A percentile compares a stretch with the other conserved stretches of the same genome.
phyloP scores from a whole-genome alignment of 257 asterid genomes.

The Hygrophila difformis region DNA sequence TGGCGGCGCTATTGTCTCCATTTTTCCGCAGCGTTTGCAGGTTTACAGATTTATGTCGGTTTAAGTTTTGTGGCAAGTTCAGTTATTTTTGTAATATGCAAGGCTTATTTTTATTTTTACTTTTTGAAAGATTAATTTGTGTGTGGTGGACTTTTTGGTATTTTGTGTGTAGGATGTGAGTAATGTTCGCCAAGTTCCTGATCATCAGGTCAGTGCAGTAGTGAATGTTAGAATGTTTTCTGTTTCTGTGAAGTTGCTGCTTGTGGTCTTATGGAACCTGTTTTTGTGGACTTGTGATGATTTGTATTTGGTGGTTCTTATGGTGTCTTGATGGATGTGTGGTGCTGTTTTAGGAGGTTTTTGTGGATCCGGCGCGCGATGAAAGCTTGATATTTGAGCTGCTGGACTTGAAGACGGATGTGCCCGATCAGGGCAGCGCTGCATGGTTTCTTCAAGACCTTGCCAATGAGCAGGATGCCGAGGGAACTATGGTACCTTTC shows the following conservation, averaged over 20 bases:
- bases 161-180: slow-evolving; percentile 61
- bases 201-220: slow-evolving; percentile 92
- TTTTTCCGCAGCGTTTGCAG: slow-evolving; percentile 71
- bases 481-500: slow-evolving; percentile 48
- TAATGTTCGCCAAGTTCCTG: slow-evolving; percentile 80
- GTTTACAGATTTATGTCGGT: slow-evolving; percentile 22
- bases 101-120: too few species aligned
- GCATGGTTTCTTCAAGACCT: slow-evolving; percentile 92
- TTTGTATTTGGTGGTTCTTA: too few species aligned
- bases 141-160: background rate
- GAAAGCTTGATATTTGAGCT: slow-evolving; percentile 91
- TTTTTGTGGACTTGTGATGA: too few species aligned
- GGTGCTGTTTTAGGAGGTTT: slow-evolving; percentile 50
- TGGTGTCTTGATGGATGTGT: slow-evolving; percentile 8
- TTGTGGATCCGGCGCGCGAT: slow-evolving; percentile 73
- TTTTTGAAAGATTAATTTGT: too few species aligned
- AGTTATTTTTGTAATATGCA: too few species aligned
- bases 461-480: slow-evolving; percentile 89
- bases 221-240: too few species aligned
- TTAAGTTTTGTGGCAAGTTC: too few species aligned
- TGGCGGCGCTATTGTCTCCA: slow-evolving; percentile 63
- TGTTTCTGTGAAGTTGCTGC: too few species aligned
- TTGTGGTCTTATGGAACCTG: too few species aligned
- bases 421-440: slow-evolving; percentile 77
- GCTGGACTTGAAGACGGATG: slow-evolving; percentile 68